phyloP scores from a whole-genome alignment of 1,139 yeast species.

The Taiozyma sp. region DNA sequence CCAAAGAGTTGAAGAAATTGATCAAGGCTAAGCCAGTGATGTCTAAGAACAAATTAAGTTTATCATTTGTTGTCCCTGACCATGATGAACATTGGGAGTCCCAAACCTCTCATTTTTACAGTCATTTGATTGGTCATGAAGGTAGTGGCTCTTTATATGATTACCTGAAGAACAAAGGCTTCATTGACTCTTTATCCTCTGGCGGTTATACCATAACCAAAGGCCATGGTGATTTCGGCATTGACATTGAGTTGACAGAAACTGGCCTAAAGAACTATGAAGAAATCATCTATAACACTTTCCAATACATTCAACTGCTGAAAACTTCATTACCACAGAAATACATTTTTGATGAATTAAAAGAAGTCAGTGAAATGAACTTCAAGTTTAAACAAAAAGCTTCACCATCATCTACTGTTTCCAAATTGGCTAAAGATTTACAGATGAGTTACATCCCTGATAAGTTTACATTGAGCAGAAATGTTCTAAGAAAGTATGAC shows the following conservation, averaged over 20 bases:
- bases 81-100: slow-evolving; percentile 59
- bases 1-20: slow-evolving; percentile 46
- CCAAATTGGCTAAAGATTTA: slow-evolving; percentile 43
- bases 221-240: slow-evolving; percentile 61
- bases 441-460: slow-evolving; percentile 57
- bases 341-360: slow-evolving; percentile 48
- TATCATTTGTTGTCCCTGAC: slow-evolving; percentile 75
- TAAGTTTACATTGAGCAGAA: slow-evolving; percentile 51
- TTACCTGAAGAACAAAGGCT: slow-evolving; percentile 63
- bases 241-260: slow-evolving; percentile 73
- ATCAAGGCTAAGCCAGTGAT: slow-evolving; percentile 77
- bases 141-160: slow-evolving; percentile 78
- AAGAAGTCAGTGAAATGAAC: slow-evolving; percentile 39
- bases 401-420: slow-evolving; percentile 56
- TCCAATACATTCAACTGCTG: slow-evolving; percentile 69
- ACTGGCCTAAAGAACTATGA: slow-evolving; percentile 65
- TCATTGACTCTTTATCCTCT: slow-evolving; percentile 77
- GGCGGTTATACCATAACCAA: slow-evolving; percentile 69
- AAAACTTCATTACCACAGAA: slow-evolving; percentile 51
- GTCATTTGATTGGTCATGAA: slow-evolving; percentile 91
- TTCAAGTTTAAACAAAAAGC: slow-evolving; percentile 69
- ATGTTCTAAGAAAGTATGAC: slow-evolving; percentile 57
- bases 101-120: slow-evolving; percentile 64
- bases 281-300: slow-evolving; percentile 51
- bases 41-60: slow-evolving; percentile 64